Evolutionary conservation across 108 stramenopile species (phyloP), one percentile per base, ranked within the genome.

Genomic region (Discostella pseudostelligera): DNA sequence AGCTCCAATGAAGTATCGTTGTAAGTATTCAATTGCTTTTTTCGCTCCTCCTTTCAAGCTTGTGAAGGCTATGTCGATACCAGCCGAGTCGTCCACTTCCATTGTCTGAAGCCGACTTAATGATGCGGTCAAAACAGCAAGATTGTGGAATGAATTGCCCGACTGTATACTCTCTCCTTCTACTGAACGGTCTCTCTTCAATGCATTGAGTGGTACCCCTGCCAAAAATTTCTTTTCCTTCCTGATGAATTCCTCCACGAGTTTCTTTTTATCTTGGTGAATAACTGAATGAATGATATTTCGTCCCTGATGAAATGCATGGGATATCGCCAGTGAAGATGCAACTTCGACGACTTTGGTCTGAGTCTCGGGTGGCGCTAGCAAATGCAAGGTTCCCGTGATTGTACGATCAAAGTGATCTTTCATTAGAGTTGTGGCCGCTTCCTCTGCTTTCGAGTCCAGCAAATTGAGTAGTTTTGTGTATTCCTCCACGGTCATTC

Each of bases 281-380:
- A 75, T 51, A 20, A 62, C 39, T 36, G 74, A 75, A 8, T 44
- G 61, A 56, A 75, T 56, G 7, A 56, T 32, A 47, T 48, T 43
- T 24, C 54, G 59, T 26, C 66, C 74, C 13, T 56, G 39, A 14
- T 62, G 28, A 25, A 45, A 40, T 32, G 70, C 74, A 59, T 80
- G 74, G 1, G 46, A 45, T 32, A 76, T 40, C 25, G 79, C 58
- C 20, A 80, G 51, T 53, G 74, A 50, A 13, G 69, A 42, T 21
- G 80, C 80, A 26, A 81, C 62, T 26, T 62, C 76, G 24, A 64
- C 49, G 4, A 81, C 65, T 14, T 57, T 39, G 39, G 71, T 39
- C 7, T 77, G 19, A 13, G 59, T 73, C 45, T 36, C 37, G 19
- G 59, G 45, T 28, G 68, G 59, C 46, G 72, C 44, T 39, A 81